Percentiles rank a stretch among this genome's conserved stretches.
phyloP scores from a whole-genome alignment of 1,139 yeast species.

The Scheffersomyces insectosa region DNA sequence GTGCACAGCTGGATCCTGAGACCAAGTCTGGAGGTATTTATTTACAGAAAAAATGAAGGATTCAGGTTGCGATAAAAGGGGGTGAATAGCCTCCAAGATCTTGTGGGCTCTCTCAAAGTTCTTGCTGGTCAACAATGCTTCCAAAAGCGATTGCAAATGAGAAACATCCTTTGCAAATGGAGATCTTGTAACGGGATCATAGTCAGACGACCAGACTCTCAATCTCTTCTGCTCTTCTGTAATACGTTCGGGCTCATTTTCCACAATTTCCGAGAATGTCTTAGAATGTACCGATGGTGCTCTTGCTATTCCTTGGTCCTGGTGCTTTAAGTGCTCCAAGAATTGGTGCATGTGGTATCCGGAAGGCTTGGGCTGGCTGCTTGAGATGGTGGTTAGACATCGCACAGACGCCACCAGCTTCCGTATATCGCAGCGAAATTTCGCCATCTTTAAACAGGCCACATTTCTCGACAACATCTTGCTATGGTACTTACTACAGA shows the following conservation, averaged over 20 bases:
- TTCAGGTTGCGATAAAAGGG: constrained; percentile 34
- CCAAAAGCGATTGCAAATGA: constrained; percentile 75
- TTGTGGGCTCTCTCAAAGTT: constrained; percentile 73
- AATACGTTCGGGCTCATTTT: constrained; percentile 12
- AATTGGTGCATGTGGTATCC: constrained; percentile 2
- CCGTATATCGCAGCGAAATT: background rate
- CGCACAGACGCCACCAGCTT: too few relatives aligned
- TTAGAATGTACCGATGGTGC: constrained; percentile 17
- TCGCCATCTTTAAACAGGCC: background rate
- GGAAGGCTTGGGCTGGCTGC: background rate
- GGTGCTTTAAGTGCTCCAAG: constrained; percentile 12
- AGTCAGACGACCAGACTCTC: constrained; percentile 40
- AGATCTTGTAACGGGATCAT: constrained; percentile 45
- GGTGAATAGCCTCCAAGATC: constrained; percentile 59
- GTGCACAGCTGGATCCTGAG: constrained; percentile 28
- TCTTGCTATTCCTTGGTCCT: constrained; percentile 7
- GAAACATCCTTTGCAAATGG: constrained; percentile 58
- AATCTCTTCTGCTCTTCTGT: constrained; percentile 20
- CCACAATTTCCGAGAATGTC: constrained; percentile 24
- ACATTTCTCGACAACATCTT: constrained; percentile 1
- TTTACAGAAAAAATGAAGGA: constrained; percentile 38
- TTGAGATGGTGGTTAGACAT: too few relatives aligned
- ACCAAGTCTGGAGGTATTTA: constrained; percentile 38
- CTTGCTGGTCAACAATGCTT: constrained; percentile 71
- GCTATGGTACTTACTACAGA: background rate